Evolutionary conservation across 1,284 basidiomycete genomes (phyloP).

Genomic region (Microbotryum lychnidis-dioicae): DNA sequence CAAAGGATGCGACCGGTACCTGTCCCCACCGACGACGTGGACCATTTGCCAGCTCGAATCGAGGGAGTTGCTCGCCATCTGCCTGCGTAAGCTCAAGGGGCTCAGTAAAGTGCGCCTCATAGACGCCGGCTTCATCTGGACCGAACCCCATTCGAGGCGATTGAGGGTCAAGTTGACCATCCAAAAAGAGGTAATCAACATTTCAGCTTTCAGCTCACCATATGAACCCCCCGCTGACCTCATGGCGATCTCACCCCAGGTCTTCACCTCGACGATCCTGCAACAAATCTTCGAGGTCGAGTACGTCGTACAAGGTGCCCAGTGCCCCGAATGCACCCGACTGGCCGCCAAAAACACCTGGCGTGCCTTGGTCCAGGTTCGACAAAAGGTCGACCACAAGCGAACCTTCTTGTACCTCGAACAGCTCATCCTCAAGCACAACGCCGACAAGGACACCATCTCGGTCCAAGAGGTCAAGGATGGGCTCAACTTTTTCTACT

Average conservation of each 20-base stretch:
- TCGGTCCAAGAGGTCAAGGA: conserved; percentile 87
- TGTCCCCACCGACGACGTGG: conserved; percentile 86
- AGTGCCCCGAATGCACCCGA: conserved; percentile 87
- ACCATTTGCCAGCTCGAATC: conserved; percentile 80
- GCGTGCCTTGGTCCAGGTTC: conserved; percentile 93
- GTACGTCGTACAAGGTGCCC: conserved; percentile 88
- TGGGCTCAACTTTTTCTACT: conserved; percentile 95
- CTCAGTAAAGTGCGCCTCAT: conserved; percentile 89
- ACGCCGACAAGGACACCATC: conserved; percentile 92
- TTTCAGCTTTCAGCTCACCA: neutral
- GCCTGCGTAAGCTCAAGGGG: conserved; percentile 85
- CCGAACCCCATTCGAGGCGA: conserved; percentile 93
- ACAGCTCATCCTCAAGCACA: conserved; percentile 93
- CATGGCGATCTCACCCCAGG: conserved; percentile 45
- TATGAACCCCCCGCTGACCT: neutral
- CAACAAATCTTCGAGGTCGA: conserved; percentile 98
- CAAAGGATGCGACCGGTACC: conserved; percentile 90
- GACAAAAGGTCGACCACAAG: conserved; percentile 96
- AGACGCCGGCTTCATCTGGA: conserved; percentile 98
- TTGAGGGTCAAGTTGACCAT: conserved; percentile 90
- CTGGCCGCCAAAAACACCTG: conserved; percentile 98
- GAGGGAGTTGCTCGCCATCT: conserved; percentile 68
- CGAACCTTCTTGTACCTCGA: conserved; percentile 96
- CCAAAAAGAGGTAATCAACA: conserved; percentile 74
- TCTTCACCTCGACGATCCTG: conserved; percentile 86